Evolutionary conservation across 768 basidiomycete genomes (phyloP), one percentile per base, ranked within the genome.

Genomic region (Stropharia rugosoannulata): DNA sequence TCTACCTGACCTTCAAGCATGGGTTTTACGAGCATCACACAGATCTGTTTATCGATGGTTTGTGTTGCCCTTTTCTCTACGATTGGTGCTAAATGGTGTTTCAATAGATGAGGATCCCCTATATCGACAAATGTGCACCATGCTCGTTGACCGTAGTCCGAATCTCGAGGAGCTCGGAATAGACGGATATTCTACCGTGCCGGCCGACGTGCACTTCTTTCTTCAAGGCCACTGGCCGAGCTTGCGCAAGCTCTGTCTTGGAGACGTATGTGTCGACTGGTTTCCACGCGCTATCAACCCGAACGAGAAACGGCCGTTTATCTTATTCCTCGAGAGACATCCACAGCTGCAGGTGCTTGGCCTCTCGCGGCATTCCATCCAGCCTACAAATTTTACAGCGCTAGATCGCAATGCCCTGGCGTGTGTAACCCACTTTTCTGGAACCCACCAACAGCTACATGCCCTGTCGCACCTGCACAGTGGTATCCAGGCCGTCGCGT

Each of bases 321-420:
- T 85, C 57, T 60, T 75, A 4, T 92, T 91, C 67, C 78, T 92
- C 18, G 86, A 88, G 54, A 81, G 79, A 2, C 89, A 91, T 62
- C 75, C 79, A 18, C 62, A 64, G 29, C 69, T 92, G 0, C 75
- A 79, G 51, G 75, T 64, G 27, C 76, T 81, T 47, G 79, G 70
- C 59, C 72, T 82, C 40, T 87, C 83, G 13, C 72, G 77, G 55
- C 80, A 78, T 55, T 81, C 77, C 37, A 75, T 83, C 25, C 80
- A 79, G 54, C 79, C 84, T 12, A 67, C 73, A 16, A 80, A 86
- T 44, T 73, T 90, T 49, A 65, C 78, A 19, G 68, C 76, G 2
- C 69, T 89, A 15, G 73, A 75, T 32, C 70, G 72, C 0, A 71
- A 72, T 9, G 71, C 82, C 8, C 73, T 89, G 9, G 71, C 56